phyloP scores from a whole-genome alignment of 352 stramenopile species.

The Globisporangium takayamanum region DNA sequence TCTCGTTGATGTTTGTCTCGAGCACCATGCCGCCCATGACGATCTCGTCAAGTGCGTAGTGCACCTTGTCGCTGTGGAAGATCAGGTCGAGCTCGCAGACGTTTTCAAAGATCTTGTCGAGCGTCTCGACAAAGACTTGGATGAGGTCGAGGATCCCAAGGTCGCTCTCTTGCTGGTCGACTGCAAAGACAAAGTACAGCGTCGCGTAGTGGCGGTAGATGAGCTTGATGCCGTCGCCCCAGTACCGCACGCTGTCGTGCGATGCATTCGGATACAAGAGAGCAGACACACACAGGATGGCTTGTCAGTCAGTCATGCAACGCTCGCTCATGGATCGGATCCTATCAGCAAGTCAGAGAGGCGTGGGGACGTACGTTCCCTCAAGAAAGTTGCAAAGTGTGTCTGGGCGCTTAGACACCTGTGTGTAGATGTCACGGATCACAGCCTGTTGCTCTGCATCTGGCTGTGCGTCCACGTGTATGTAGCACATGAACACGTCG shows the following conservation, averaged over 20 bases:
- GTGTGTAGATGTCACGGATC: slow-evolving; percentile 97
- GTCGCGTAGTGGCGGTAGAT: slow-evolving; percentile 99
- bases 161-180: slow-evolving; percentile 98
- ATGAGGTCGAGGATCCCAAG: slow-evolving; percentile 99
- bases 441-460: slow-evolving; percentile 96
- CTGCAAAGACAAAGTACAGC: slow-evolving; percentile 99
- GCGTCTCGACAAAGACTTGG: slow-evolving; percentile 95
- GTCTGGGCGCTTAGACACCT: slow-evolving; percentile 97
- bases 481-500: background rate
- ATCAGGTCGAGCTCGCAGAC: slow-evolving; percentile 99
- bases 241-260: slow-evolving; percentile 74
- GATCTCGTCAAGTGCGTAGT: slow-evolving; percentile 98
- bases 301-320: background rate
- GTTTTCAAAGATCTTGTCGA: slow-evolving; percentile 99
- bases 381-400: slow-evolving; percentile 99
- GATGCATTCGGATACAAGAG: slow-evolving; percentile 2
- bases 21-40: slow-evolving; percentile 99
- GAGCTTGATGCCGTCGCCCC: slow-evolving; percentile 96
- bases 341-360: background rate
- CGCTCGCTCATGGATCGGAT: too few relatives aligned
- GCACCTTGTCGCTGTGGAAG: slow-evolving; percentile 97
- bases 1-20: slow-evolving; percentile 98
- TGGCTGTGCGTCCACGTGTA: slow-evolving; percentile 29
- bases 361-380: slow-evolving; percentile 71
- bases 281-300: slow-evolving; percentile 2